phyloP scores from a whole-genome alignment of 2,329 filamentous ascomycete species.

The Cryphonectria radicalis region DNA sequence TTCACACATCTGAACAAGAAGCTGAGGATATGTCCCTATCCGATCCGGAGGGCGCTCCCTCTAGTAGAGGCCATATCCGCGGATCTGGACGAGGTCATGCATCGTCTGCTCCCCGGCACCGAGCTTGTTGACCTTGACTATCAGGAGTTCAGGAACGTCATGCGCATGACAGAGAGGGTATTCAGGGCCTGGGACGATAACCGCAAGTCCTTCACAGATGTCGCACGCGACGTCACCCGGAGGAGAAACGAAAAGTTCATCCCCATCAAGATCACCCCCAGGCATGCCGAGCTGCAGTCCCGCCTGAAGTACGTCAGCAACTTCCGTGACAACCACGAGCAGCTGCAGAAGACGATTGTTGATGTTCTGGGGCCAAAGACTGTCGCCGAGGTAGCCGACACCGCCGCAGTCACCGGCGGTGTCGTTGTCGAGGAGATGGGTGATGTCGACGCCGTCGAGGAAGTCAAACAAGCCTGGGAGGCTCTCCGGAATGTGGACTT shows the following conservation, averaged over 20 bases:
- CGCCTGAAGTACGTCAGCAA: conserved; percentile 91
- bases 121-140: conserved; percentile 92
- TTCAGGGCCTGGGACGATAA: conserved; percentile 95
- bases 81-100: conserved; percentile 85
- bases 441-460: conserved; percentile 94
- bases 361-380: conserved; percentile 87
- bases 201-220: conserved; percentile 96
- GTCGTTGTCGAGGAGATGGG: conserved; percentile 91
- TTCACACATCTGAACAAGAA: conserved; percentile 98
- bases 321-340: conserved; percentile 96
- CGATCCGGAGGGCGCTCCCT: conserved; percentile 85
- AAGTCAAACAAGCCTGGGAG: conserved; percentile 93
- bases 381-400: conserved; percentile 57
- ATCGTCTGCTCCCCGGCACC: conserved; percentile 81
- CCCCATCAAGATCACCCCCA: conserved; percentile 91
- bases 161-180: conserved; percentile 81
- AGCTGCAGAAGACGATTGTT: conserved; percentile 93
- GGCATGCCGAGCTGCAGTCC: conserved; percentile 86
- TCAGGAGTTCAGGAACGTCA: conserved; percentile 83
- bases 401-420: conserved; percentile 58
- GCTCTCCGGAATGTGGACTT: conserved; percentile 94
- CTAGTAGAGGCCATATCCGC: conserved; percentile 97
- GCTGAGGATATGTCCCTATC: conserved; percentile 93
- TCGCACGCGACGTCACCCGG: conserved; percentile 91
- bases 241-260: conserved; percentile 98